phyloP scores from a whole-genome alignment of 108 stramenopile genomes.

The Cyclotella distinguenda region DNA sequence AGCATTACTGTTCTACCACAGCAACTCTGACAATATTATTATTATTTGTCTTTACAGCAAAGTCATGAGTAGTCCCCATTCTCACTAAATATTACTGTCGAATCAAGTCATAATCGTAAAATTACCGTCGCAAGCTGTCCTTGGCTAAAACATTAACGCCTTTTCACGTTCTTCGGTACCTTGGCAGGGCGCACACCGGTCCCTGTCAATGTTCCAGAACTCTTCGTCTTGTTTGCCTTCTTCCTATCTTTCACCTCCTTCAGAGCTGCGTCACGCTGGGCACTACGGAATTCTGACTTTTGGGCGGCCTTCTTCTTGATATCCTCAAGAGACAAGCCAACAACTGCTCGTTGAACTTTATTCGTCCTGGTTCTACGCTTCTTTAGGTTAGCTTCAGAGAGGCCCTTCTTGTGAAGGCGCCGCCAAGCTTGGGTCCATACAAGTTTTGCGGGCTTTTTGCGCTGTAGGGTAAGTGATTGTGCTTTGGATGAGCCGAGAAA shows the following conservation, averaged over 20 bases:
- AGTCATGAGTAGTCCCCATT: no score
- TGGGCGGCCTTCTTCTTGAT: constrained; percentile 94
- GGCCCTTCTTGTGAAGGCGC: constrained; percentile 99
- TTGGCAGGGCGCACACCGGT: constrained; percentile 30
- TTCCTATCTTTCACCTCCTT: constrained; percentile 92
- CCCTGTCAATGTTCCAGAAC: constrained; percentile 28
- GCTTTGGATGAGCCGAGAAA: constrained; percentile 95
- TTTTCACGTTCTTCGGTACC: constrained; percentile 50
- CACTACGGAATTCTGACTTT: constrained; percentile 78
- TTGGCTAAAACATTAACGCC: constrained; percentile 18
- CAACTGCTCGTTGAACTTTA: constrained; percentile 96
- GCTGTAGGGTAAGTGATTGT: constrained; percentile 90
- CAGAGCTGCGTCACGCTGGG: constrained; percentile 79
- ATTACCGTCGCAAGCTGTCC: not conserved
- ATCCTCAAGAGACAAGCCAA: constrained; percentile 95
- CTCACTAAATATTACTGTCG: no score
- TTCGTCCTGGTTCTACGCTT: constrained; percentile 90
- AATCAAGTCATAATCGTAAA: no score
- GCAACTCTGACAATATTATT: no score
- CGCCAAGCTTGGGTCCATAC: constrained; percentile 99
- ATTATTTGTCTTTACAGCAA: no score
- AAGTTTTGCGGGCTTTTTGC: constrained; percentile 99
- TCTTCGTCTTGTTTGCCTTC: constrained; percentile 79
- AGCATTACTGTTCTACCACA: no score
- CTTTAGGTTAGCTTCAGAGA: constrained; percentile 86